Base-by-base conservation (phyloP, 1,284 basidiomycete species). In the Cutaneotrichosporon mucoides region DNA sequence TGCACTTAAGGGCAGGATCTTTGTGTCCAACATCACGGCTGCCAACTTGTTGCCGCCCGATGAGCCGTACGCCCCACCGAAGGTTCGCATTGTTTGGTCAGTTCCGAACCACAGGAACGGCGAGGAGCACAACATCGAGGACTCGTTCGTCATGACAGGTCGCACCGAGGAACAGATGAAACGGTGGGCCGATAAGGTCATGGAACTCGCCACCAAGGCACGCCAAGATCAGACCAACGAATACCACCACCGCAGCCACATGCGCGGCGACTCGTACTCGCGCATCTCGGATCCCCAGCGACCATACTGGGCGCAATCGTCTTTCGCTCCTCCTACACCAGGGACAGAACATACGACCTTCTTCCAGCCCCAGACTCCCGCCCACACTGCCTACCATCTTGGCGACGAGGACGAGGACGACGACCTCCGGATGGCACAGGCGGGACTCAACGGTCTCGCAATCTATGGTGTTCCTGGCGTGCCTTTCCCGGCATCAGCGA, bases 1-100 rank as follows among this genome's bases (percentile, higher is more conserved):
- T 41, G 84, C 95, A 53, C 80, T 99, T 63, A 99, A 99, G 74
- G 96, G 96, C 2, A 86, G 96, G 40, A 99, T 99, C 67, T 99
- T 98, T 79, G 83, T 98, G 68, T 93, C 92, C 68, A 99, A 99
- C 70, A 92, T 99, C 48, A 94, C 88, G 65, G 65, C 66, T 43
- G 75, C 74, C 87, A 89, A 54, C 33, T 82, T 83, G 33, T 16
- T 64, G 9, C 61, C 53, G 3, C 35, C 42, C 11, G 84, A 84
- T 41, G 69, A 71, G 57, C 62, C 66, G 10, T 69, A 63, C 33
- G 65, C 63, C 12, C 59, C 58, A 1, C 62, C 71, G 5, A 67
- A 69, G n/a, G 62, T 76, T 4, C 62, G 63, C 48, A 71, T 76
- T 42, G 63, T 67, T 24, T 76, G 75, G 75, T 71, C 71, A 7